These are phyloP conservation scores for Mycena albidolilacea DNA, from an alignment of 768 basidiomycete species.

Conservation along the genomic window DNA sequence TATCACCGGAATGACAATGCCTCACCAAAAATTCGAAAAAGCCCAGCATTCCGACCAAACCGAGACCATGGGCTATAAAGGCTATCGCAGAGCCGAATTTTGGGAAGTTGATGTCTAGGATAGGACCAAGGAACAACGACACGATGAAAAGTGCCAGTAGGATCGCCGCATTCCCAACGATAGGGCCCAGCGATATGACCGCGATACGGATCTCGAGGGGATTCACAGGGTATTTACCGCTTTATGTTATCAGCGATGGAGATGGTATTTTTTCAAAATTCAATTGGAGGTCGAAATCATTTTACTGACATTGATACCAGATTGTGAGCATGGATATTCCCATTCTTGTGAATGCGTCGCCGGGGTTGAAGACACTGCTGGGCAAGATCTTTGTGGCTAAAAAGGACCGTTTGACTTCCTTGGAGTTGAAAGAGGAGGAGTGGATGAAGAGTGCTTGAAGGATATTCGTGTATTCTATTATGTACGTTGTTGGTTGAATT, in stretches of 20 bases:
- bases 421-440: no score
- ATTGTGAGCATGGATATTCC: no score
- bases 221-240: constrained; percentile 78
- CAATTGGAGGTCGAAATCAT: no score
- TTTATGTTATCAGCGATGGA: constrained; percentile 1
- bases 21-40: constrained; percentile 97
- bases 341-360: no score
- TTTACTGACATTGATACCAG: no score
- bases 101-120: constrained; percentile 86
- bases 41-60: constrained; percentile 88
- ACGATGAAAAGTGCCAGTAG: constrained; percentile 90
- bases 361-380: no score
- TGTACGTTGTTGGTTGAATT: no score
- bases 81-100: constrained; percentile 96
- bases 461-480: no score
- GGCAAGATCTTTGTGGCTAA: no score
- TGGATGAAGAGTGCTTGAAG: no score
- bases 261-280: no score
- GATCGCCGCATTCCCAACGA: constrained; percentile 95
- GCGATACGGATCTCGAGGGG: constrained; percentile 95
- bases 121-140: constrained; percentile 93
- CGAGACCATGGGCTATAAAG: constrained; percentile 86
- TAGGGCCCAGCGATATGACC: constrained; percentile 93
- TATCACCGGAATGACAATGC: constrained; percentile 36
- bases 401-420: no score